These are phyloP conservation scores for Aureobasidium lini DNA, from an alignment of 2,329 filamentous ascomycete species.

Conservation along the genomic window DNA sequence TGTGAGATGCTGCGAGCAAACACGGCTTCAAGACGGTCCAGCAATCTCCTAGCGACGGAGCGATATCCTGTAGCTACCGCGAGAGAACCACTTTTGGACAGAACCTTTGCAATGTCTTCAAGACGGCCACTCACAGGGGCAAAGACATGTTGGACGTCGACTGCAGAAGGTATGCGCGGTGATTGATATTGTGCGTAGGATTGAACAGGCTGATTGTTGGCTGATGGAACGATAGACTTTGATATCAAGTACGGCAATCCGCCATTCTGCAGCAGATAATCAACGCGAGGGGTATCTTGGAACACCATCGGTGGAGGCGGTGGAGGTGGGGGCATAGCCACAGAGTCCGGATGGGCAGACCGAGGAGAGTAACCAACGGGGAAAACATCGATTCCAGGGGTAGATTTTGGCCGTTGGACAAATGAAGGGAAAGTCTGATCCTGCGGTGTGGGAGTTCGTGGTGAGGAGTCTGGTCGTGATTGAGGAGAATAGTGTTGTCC, in stretches of 20 bases:
- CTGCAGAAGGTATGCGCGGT: constrained; percentile 36
- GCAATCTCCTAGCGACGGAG: constrained; percentile 80
- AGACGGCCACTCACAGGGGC: constrained; percentile 74
- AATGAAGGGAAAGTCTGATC: constrained; percentile 31
- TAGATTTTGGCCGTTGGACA: constrained; percentile 24
- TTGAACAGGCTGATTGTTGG: constrained; percentile 46
- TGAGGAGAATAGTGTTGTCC: constrained; percentile 33
- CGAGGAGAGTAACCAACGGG: constrained; percentile 31
- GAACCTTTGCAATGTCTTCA: constrained; percentile 76
- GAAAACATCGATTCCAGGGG: constrained; percentile 33
- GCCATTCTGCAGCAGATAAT: constrained; percentile 86
- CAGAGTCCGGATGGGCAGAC: constrained; percentile 24
- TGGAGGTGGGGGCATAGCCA: constrained; percentile 48
- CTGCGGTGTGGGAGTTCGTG: constrained; percentile 36
- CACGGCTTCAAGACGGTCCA: constrained; percentile 87
- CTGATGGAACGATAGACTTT: constrained; percentile 62
- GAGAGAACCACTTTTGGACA: constrained; percentile 77
- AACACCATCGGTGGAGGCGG: constrained; percentile 63
- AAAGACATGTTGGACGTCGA: constrained; percentile 66
- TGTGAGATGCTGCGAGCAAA: constrained; percentile 87
- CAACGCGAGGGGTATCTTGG: constrained; percentile 70
- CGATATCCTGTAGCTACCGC: constrained; percentile 93
- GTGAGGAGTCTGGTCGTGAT: constrained; percentile 37
- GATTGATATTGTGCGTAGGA: constrained; percentile 50
- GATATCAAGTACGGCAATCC: constrained; percentile 66